These are phyloP conservation scores for Barnettozyma pratensis DNA, from an alignment of 805 yeast species.

Conservation along the genomic window DNA sequence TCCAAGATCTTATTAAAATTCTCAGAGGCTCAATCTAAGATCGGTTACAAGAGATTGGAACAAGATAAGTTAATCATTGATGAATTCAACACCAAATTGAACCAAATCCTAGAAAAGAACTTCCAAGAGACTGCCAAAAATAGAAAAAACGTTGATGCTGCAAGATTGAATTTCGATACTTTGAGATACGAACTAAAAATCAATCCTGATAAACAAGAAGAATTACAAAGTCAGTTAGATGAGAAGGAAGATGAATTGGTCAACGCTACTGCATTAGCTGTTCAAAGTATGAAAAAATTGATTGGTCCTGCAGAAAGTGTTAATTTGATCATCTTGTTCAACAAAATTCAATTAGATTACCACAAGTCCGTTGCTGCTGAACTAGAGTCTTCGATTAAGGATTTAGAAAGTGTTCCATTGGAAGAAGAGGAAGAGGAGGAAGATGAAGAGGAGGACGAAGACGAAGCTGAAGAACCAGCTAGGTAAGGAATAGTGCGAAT, in stretches of 20 bases:
- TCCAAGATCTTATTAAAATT: slow-evolving; percentile 34
- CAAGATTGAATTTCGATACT: slow-evolving; percentile 67
- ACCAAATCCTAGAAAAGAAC: slow-evolving; percentile 45
- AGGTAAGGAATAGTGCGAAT: background rate
- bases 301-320: slow-evolving; percentile 64
- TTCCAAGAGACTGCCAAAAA: slow-evolving; percentile 56
- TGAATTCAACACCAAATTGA: slow-evolving; percentile 55
- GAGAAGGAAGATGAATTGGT: slow-evolving; percentile 69
- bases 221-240: slow-evolving; percentile 31
- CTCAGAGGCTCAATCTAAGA: slow-evolving; percentile 51
- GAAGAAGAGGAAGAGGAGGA: slow-evolving; percentile 39
- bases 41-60: slow-evolving; percentile 64
- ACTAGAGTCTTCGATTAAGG: slow-evolving; percentile 40
- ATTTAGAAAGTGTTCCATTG: slow-evolving; percentile 37
- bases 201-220: slow-evolving; percentile 19
- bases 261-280: slow-evolving; percentile 72
- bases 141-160: slow-evolving; percentile 64
- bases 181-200: slow-evolving; percentile 51
- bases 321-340: slow-evolving; percentile 58
- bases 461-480: slow-evolving; percentile 5
- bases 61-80: slow-evolving; percentile 61
- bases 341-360: slow-evolving; percentile 64
- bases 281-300: slow-evolving; percentile 69
- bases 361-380: slow-evolving; percentile 48
- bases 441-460: slow-evolving; percentile 24